These are phyloP conservation scores for Zoysia matrella DNA, from an alignment of 202 grass and related monocot genomes.

Conservation along the genomic window DNA sequence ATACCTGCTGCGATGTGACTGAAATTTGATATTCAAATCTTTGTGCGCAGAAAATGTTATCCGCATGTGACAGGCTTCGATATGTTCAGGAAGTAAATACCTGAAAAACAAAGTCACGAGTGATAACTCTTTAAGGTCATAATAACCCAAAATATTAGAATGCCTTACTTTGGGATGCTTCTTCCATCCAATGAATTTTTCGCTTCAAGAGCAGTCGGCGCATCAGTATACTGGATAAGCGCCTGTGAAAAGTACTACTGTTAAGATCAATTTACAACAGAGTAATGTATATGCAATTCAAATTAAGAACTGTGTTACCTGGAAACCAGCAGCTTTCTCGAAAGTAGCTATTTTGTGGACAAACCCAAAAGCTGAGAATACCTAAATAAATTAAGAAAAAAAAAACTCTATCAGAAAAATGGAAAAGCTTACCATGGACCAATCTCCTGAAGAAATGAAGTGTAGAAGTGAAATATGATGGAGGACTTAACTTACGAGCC, in stretches of 20 bases:
- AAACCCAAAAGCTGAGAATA: conserved; percentile 97
- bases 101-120: conserved; percentile 44
- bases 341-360: conserved; percentile 99
- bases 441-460: conserved; percentile 1
- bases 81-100: conserved; percentile 85
- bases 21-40: conserved; percentile 92
- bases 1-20: conserved; percentile 87
- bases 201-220: conserved; percentile 79
- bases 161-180: conserved; percentile 89
- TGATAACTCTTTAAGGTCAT: conserved; percentile 19
- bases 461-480: background rate
- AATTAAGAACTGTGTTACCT: conserved; percentile 52
- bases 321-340: conserved; percentile 97
- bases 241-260: conserved; percentile 57
- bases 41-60: conserved; percentile 91
- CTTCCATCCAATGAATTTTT: conserved; percentile 96
- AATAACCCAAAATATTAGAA: conserved; percentile 6
- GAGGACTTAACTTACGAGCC: background rate
- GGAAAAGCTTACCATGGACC: background rate
- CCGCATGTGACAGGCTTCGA: conserved; percentile 72
- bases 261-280: conserved; percentile 11
- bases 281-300: background rate
- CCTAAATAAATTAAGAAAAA: conserved; percentile 44
- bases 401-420: conserved; percentile 11
- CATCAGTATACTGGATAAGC: conserved; percentile 93